Percentiles rank a stretch among this genome's conserved stretches.
Conservation (phyloP, 129 eudicot genomes). For the Centrapalus pauciflorus region DNA sequence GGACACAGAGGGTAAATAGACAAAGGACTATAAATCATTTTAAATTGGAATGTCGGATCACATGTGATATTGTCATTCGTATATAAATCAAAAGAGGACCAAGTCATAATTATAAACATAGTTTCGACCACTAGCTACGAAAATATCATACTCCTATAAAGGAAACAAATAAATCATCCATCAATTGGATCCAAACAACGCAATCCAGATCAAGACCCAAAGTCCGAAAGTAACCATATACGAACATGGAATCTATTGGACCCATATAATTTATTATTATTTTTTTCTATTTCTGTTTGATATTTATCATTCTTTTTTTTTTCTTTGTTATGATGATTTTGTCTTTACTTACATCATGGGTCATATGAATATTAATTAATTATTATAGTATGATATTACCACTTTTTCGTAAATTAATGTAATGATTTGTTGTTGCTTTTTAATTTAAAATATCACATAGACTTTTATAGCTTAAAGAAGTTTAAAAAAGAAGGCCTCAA, state of each 20-base stretch:
- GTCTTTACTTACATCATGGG: no score
- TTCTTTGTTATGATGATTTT: neutral
- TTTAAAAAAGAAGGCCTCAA: no score
- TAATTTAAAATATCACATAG: neutral
- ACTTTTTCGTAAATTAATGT: neutral
- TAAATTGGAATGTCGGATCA: no score
- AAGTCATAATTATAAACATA: no score
- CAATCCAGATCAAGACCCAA: neutral
- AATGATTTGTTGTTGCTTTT: neutral
- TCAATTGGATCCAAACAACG: neutral
- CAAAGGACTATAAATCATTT: no score
- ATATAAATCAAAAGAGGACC: no score
- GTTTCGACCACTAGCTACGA: neutral
- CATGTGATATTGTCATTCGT: no score
- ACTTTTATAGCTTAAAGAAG: no score
- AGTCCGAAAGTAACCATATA: neutral
- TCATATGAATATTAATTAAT: neutral
- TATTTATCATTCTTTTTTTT: neutral
- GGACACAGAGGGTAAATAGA: no score
- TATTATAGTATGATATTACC: no score
- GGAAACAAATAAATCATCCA: neutral
- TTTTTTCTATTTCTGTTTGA: neutral
- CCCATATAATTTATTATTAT: neutral
- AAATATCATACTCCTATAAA: neutral
- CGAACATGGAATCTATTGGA: neutral